These are phyloP conservation scores for Magnusiomyces paraingens DNA, from an alignment of 1,139 yeast genomes.

Conservation along the genomic window DNA sequence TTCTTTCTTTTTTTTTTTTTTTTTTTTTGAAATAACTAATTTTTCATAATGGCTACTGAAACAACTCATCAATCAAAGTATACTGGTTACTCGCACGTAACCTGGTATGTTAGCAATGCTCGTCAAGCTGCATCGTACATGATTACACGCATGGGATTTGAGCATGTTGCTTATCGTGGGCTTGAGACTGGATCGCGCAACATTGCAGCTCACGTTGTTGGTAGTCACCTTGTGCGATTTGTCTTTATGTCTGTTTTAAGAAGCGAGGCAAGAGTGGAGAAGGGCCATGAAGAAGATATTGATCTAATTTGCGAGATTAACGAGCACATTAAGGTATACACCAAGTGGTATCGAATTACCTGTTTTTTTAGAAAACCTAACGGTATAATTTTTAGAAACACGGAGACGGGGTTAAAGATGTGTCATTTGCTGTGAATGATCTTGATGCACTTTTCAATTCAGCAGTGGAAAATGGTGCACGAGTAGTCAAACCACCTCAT, in stretches of 20 bases:
- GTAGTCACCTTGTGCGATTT: conserved; percentile 49
- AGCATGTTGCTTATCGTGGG: conserved; percentile 54
- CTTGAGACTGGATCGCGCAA: conserved; percentile 60
- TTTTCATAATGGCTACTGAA: not conserved
- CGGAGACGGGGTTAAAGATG: conserved; percentile 74
- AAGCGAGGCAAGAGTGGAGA: conserved; percentile 16
- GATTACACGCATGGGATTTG: conserved; percentile 54
- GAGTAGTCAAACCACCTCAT: conserved; percentile 41
- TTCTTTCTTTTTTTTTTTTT: not conserved
- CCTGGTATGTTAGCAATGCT: conserved; percentile 63
- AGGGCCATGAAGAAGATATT: conserved; percentile 23
- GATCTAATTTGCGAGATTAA: conserved; percentile 36
- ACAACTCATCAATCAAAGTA: not conserved
- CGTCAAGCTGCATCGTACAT: conserved; percentile 54
- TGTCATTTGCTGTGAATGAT: conserved; percentile 53
- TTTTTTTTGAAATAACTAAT: not conserved
- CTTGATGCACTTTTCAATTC: conserved; percentile 40
- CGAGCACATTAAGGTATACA: conserved; percentile 35
- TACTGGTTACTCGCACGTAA: conserved; percentile 43
- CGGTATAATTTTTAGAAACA: conserved; percentile 35
- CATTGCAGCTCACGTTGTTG: conserved; percentile 54
- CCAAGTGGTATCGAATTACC: not conserved
- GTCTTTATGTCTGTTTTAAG: conserved; percentile 44
- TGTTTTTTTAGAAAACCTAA: not conserved
- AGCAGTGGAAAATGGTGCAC: conserved; percentile 53